A percentile compares a stretch with the other conserved stretches of the same genome.
Conservation (phyloP, 2,329 filamentous ascomycete genomes). For the Diaporthe nobilis region DNA sequence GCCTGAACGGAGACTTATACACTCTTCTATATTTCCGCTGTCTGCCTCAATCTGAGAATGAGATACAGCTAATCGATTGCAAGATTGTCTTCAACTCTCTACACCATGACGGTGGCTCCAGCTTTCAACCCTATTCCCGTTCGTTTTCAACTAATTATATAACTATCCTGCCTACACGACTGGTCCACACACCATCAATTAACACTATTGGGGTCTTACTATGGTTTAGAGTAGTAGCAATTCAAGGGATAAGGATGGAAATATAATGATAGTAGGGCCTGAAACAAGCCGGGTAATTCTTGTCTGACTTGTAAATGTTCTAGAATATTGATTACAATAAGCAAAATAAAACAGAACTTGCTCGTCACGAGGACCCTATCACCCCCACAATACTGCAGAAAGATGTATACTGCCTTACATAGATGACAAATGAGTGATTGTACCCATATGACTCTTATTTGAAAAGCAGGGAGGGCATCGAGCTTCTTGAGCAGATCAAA, state of each 20-base stretch:
- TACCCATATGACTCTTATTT: not conserved
- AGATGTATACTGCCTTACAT: not conserved
- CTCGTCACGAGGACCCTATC: not conserved
- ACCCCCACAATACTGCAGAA: no score
- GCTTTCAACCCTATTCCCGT: not conserved
- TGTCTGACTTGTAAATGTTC: no score
- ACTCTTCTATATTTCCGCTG: not conserved
- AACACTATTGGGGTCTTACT: not conserved
- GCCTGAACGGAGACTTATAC: not conserved
- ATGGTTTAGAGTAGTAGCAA: not conserved
- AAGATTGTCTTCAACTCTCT: not conserved
- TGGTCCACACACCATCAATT: not conserved
- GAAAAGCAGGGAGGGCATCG: not conserved
- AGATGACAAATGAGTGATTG: not conserved
- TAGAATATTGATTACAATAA: not conserved
- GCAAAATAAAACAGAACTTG: not conserved
- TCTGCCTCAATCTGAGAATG: not conserved
- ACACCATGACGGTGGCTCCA: not conserved
- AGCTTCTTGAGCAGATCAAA: not conserved
- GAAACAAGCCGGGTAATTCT: not conserved
- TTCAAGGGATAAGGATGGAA: not conserved
- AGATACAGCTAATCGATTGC: rapidly evolving
- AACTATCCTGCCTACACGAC: not conserved
- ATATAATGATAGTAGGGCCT: not conserved
- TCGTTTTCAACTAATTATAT: not conserved